Evolutionary conservation across 805 yeast species (phyloP), one percentile per base, ranked within the genome.

Genomic region (Brettanomyces anomalus): DNA sequence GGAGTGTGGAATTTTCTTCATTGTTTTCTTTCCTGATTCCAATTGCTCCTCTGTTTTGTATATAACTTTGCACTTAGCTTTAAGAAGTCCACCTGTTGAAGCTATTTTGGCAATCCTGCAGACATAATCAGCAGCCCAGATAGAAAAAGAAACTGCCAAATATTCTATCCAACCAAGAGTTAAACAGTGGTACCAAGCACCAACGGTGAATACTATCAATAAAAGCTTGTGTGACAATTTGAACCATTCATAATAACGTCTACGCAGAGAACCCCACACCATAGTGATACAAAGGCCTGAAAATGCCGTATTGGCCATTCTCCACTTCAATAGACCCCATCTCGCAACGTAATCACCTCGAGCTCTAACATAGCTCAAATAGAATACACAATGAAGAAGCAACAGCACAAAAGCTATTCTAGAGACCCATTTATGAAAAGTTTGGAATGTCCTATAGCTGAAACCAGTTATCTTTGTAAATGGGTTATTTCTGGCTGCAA

Each of bases 51-150:
- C 44, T 28, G 34, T 36, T 42, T 55, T 56, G 41, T 47, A 53
- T 3, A 61, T 40, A 10, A 60, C 55, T 20, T 53, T 59, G 53
- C 73, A 74, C 37, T 65, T 65, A 14, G 81, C 83, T 13, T 64
- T 56, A 19, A 77, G 73, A 19, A 71, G 56, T 21, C 73, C 76
- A 5, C 95, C 95, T 47, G 81, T 80, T 28, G 64, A 54, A 13
- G 71, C 42, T 2, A 85, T 58, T 43, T 86, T 70, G 1, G 70
- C 62, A 10, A 79, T 46, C 48, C 95, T 70, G 13, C 74, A 53
- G 0, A 76, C 46, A 43, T 89, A 66, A 55, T 87, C 94, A 49
- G 77, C 68, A 2, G 66, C 70, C 95, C 95, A 87, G 7, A 86
- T 66, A 0, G 76, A 80, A 46, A 76, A 69, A 7, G 79, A 55